Evolutionary conservation across 2,329 filamentous ascomycete genomes (phyloP).

Genomic region (Ophiocordyceps camponoti-rufipedis): DNA sequence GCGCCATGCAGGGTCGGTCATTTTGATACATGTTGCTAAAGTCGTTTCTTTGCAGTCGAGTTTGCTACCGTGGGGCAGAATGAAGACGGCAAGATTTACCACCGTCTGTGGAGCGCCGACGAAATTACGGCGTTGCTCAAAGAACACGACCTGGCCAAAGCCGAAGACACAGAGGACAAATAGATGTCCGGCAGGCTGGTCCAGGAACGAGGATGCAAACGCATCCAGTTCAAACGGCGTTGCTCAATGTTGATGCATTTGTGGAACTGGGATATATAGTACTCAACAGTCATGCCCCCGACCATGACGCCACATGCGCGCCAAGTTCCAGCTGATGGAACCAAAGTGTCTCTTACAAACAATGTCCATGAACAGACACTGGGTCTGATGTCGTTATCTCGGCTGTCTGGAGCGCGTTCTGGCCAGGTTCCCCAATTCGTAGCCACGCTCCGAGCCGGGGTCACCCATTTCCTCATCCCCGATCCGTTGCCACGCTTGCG

Average conservation of each 20-base stretch:
- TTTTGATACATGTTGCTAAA: constrained; percentile 11
- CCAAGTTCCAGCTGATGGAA: too few relatives aligned
- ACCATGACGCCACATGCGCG: too few relatives aligned
- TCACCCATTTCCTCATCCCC: constrained; percentile 34
- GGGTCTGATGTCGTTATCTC: background rate
- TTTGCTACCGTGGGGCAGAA: constrained; percentile 97
- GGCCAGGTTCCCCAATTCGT: constrained; percentile 8
- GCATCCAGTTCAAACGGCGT: background rate
- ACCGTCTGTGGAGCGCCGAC: constrained; percentile 90
- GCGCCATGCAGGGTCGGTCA: constrained; percentile 10
- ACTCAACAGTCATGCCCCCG: background rate
- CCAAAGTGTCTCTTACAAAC: too few relatives aligned
- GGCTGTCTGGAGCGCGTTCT: constrained; percentile 7
- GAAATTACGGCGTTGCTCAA: constrained; percentile 89
- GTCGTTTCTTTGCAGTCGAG: constrained; percentile 47
- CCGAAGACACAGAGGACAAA: constrained; percentile 52
- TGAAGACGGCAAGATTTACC: constrained; percentile 90
- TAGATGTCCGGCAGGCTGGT: constrained; percentile 12
- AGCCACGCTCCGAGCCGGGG: constrained; percentile 16
- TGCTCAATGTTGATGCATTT: background rate
- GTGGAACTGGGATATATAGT: background rate
- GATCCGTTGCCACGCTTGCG: constrained; percentile 22
- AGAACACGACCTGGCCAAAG: constrained; percentile 89
- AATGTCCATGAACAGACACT: too few relatives aligned
- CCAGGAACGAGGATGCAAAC: background rate